Evolutionary conservation across 129 eudicot species (phyloP).

Genomic region (Oenanthe sinensis): DNA sequence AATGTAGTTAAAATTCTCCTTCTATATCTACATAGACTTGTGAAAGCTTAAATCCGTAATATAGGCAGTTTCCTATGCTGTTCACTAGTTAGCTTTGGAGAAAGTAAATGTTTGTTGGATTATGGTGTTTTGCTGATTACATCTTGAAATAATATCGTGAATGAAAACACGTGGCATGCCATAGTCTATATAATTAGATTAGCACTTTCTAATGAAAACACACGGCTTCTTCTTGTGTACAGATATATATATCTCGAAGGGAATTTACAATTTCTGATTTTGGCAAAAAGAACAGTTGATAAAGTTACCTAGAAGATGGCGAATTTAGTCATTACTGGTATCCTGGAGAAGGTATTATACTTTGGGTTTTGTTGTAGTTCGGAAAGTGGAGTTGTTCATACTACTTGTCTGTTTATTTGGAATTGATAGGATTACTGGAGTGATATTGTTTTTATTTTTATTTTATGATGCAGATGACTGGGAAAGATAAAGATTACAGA

Average conservation of each 20-base stretch:
- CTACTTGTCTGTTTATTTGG: neutral
- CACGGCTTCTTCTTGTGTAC: neutral
- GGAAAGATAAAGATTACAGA: conserved; percentile 95
- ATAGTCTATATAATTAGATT: neutral
- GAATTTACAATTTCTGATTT: neutral
- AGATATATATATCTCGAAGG: neutral
- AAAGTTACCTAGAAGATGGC: conserved; percentile 39
- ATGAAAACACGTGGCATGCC: neutral
- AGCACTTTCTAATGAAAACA: neutral
- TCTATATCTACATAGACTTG: neutral
- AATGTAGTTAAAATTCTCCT: neutral
- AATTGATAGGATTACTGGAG: neutral
- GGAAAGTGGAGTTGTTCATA: neutral
- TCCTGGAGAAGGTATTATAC: conserved; percentile 79
- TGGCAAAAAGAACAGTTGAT: neutral
- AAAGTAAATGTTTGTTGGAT: neutral
- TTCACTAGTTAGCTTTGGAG: neutral
- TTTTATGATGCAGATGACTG: conserved; percentile 69
- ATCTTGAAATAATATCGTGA: neutral
- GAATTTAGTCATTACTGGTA: conserved; percentile 63
- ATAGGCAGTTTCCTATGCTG: neutral
- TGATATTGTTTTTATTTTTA: conserved; percentile 1
- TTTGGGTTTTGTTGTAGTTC: neutral
- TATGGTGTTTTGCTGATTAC: neutral
- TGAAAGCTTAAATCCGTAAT: neutral